Evolutionary conservation across 805 yeast species (phyloP).

Genomic region (Monosporozyma solicola): DNA sequence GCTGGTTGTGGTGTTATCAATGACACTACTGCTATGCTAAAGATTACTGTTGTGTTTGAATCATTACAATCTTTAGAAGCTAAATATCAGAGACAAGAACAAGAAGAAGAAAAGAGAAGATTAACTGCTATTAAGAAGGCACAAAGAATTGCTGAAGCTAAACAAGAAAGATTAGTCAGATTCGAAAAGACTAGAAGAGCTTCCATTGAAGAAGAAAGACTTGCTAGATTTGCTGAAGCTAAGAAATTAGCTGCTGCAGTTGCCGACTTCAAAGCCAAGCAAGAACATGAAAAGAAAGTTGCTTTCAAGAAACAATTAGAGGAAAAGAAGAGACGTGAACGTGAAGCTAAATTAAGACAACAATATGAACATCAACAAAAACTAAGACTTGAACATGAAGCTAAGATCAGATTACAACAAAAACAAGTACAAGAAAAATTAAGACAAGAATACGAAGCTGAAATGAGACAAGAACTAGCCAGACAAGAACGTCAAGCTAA

Average conservation of each 20-base stretch:
- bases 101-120: slow-evolving; percentile 2
- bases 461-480: neutral
- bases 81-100: neutral
- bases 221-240: neutral
- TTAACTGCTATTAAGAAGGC: slow-evolving; percentile 1
- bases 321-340: neutral
- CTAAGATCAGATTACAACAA: neutral
- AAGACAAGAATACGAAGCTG: neutral
- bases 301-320: slow-evolving; percentile 2
- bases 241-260: neutral
- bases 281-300: neutral
- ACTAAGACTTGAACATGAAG: neutral
- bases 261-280: neutral
- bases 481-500: neutral
- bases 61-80: neutral
- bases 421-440: neutral
- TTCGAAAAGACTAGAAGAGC: slow-evolving; percentile 3
- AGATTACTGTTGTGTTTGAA: slow-evolving; percentile 7
- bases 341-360: neutral
- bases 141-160: slow-evolving; percentile 3
- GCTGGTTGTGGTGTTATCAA: slow-evolving; percentile 18
- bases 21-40: slow-evolving; percentile 13
- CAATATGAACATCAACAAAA: neutral
- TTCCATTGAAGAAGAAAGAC: slow-evolving; percentile 4
- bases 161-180: slow-evolving; percentile 1